Evolutionary conservation across 139 green algal genomes (phyloP).

Genomic region (Zygnema cylindricum): DNA sequence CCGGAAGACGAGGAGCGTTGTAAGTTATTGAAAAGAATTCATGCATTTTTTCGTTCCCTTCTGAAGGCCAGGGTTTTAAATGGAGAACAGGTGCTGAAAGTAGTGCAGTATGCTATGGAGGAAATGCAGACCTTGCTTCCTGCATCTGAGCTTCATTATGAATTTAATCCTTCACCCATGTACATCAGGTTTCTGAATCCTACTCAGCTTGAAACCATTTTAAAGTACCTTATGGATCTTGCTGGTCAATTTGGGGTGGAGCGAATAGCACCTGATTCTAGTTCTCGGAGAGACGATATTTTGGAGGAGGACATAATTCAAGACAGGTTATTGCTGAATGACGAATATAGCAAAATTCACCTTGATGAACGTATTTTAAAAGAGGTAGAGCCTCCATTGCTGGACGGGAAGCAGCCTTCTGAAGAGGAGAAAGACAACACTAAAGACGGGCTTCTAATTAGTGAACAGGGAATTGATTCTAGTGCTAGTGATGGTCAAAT

Average conservation of each 20-base stretch:
- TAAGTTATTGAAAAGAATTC: background rate
- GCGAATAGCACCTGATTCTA: background rate
- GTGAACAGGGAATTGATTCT: too few species aligned
- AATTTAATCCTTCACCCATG: constrained; percentile 25
- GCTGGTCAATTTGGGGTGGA: background rate
- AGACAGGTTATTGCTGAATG: constrained; percentile 27
- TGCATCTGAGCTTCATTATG: background rate
- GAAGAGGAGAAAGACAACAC: background rate
- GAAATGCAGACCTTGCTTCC: constrained; percentile 21
- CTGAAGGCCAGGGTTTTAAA: constrained; percentile 33
- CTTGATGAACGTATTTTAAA: constrained; percentile 36
- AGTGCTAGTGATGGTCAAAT: too few species aligned
- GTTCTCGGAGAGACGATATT: too few species aligned
- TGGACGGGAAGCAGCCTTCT: background rate
- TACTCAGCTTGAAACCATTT: constrained; percentile 1
- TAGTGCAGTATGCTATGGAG: constrained; percentile 40
- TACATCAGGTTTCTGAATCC: constrained; percentile 27
- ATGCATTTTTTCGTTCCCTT: constrained; percentile 14
- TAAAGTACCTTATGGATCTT: constrained; percentile 17
- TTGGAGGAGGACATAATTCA: constrained; percentile 38
- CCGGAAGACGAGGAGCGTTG: constrained; percentile 31
- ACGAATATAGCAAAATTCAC: constrained; percentile 26
- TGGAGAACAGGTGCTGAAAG: constrained; percentile 8
- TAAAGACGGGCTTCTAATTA: background rate
- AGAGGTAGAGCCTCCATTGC: background rate